Percentiles rank a stretch among this genome's conserved stretches.
phyloP scores from a whole-genome alignment of 768 basidiomycete species.

The Boletus edulis region DNA sequence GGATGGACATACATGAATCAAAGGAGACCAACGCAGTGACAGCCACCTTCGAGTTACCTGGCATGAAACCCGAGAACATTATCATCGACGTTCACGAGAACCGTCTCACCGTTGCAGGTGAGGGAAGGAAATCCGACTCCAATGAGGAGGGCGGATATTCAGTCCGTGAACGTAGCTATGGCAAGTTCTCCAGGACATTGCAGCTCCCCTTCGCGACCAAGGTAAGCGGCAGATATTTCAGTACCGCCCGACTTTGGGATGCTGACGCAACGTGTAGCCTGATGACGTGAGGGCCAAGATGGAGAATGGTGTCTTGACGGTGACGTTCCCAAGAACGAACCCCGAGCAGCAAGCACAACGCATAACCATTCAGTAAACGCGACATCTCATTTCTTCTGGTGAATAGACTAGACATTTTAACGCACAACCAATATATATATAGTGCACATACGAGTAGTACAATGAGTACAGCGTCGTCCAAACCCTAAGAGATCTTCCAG shows the following conservation, averaged over 20 bases:
- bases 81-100: slow-evolving; percentile 46
- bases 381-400: too few relatives aligned
- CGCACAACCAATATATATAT: too few relatives aligned
- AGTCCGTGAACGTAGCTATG: slow-evolving; percentile 43
- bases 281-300: slow-evolving; percentile 47
- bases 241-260: neutral
- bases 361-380: neutral
- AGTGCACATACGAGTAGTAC: too few relatives aligned
- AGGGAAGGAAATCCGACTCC: slow-evolving; percentile 18
- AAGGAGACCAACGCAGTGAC: slow-evolving; percentile 41
- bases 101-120: slow-evolving; percentile 26
- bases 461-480: too few relatives aligned
- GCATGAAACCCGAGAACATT: slow-evolving; percentile 48
- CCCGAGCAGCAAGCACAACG: slow-evolving; percentile 28
- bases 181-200: slow-evolving; percentile 45
- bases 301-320: slow-evolving; percentile 44
- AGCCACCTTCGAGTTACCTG: slow-evolving; percentile 56
- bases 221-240: slow-evolving; percentile 25
- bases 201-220: slow-evolving; percentile 46
- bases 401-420: too few relatives aligned
- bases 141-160: slow-evolving; percentile 37
- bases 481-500: too few relatives aligned
- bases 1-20: slow-evolving; percentile 48
- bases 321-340: slow-evolving; percentile 46
- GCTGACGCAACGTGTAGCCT: slow-evolving; percentile 24